Evolutionary conservation across 1,139 yeast genomes (phyloP).

Genomic region (Saccharomyces pastorianus): DNA sequence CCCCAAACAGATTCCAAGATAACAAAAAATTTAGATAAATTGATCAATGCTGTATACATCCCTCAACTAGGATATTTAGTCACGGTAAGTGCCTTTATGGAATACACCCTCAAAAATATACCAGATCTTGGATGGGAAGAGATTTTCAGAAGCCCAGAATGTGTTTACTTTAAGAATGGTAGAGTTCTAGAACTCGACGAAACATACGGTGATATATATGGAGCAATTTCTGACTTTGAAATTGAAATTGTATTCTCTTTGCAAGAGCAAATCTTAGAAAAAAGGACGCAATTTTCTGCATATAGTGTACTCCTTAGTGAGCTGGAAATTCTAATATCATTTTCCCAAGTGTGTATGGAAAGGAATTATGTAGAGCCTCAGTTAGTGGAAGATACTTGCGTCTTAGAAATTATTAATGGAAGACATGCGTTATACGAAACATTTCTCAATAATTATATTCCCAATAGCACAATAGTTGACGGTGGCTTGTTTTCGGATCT

Average conservation of each 20-base stretch:
- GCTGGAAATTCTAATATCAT: conserved; percentile 36
- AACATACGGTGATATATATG: conserved; percentile 38
- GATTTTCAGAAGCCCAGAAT: conserved; percentile 35
- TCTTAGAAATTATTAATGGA: conserved; percentile 22
- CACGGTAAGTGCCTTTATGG: conserved; percentile 17
- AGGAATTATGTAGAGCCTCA: conserved; percentile 35
- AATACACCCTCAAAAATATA: conserved; percentile 8
- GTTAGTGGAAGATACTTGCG: conserved; percentile 25
- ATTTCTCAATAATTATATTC: conserved; percentile 32
- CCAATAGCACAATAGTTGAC: conserved; percentile 32
- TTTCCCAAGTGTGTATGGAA: conserved; percentile 33
- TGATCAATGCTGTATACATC: conserved; percentile 36
- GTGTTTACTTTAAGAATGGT: conserved; percentile 34
- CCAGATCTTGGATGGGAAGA: conserved; percentile 31
- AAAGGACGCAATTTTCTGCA: conserved; percentile 12
- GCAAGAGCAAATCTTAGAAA: conserved; percentile 27
- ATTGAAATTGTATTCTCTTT: conserved; percentile 36
- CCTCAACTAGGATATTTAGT: conserved; percentile 41
- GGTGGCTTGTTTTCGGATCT: conserved; percentile 13
- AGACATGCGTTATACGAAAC: conserved; percentile 40
- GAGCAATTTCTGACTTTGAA: conserved; percentile 36
- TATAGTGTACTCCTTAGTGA: conserved; percentile 29
- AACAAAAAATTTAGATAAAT: conserved; percentile 8
- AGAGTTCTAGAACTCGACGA: conserved; percentile 32
- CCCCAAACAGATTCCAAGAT: conserved; percentile 7